A percentile compares a stretch with the other conserved stretches of the same genome.
Conservation (phyloP, 495 filamentous ascomycete genomes). For the Trichoderma gamsii region DNA sequence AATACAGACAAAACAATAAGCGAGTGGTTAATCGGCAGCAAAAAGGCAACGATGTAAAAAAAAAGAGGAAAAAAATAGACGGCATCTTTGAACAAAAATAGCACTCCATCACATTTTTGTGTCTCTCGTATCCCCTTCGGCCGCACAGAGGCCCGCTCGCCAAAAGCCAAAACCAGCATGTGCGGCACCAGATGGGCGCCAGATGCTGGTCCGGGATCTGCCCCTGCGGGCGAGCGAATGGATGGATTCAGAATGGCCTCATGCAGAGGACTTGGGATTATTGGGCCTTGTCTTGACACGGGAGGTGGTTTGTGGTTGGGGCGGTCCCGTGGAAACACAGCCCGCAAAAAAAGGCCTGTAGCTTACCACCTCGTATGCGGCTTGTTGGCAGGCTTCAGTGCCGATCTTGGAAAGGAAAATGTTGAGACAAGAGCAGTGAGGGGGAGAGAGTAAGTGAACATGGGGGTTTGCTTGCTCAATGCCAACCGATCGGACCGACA, state of each 20-base stretch:
- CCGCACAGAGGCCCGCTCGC: background rate
- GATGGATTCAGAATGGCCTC: constrained; percentile 4
- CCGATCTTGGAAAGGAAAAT: background rate
- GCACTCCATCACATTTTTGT: background rate
- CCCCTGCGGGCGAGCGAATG: background rate
- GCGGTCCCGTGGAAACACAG: background rate
- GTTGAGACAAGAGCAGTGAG: background rate
- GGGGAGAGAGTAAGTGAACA: background rate
- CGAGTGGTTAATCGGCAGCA: background rate
- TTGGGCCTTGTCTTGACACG: background rate
- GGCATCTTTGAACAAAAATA: background rate
- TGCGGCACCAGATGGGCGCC: background rate
- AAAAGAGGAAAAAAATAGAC: background rate
- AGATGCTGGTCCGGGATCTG: background rate
- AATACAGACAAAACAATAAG: background rate
- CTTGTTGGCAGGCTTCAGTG: background rate
- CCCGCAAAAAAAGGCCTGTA: background rate
- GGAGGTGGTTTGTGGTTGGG: constrained; percentile 3
- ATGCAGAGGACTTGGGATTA: background rate
- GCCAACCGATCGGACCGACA: background rate
- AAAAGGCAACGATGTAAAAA: background rate
- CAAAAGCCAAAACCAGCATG: background rate
- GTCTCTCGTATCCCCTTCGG: background rate
- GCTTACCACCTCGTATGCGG: constrained; percentile 11
- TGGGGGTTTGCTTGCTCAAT: background rate